Conservation (phyloP, 106 monocot species). For the Iris macrosiphon region DNA sequence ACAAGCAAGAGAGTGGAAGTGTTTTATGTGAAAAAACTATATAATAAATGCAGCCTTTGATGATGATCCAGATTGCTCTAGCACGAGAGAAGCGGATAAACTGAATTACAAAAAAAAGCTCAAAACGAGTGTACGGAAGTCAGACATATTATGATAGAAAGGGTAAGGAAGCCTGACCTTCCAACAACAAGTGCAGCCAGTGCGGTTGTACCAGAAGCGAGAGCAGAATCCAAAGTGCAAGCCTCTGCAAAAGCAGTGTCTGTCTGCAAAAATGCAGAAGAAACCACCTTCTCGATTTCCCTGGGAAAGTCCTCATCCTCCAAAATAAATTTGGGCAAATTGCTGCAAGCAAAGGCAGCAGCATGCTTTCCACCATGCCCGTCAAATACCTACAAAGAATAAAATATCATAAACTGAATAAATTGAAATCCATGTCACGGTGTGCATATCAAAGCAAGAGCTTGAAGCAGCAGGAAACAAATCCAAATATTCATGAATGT, state of each 20-base stretch:
- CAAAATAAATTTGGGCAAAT: constrained; percentile 56
- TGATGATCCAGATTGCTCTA: too few species aligned
- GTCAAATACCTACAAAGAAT: constrained; percentile 67
- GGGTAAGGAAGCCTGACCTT: constrained; percentile 42
- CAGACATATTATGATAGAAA: background rate
- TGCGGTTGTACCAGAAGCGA: constrained; percentile 86
- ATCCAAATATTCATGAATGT: too few species aligned
- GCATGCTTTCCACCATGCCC: constrained; percentile 95
- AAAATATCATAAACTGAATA: background rate
- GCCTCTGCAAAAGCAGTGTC: constrained; percentile 83
- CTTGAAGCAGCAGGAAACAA: background rate
- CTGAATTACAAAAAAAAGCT: too few species aligned
- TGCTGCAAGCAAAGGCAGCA: constrained; percentile 73
- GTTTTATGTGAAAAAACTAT: too few species aligned
- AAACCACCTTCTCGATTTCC: constrained; percentile 60
- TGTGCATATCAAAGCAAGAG: background rate
- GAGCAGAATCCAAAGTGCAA: constrained; percentile 60
- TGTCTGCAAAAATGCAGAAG: constrained; percentile 78
- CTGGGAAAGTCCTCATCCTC: constrained; percentile 60
- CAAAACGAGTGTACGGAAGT: too few species aligned
- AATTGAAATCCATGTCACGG: background rate
- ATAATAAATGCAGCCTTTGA: too few species aligned
- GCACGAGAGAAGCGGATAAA: too few species aligned
- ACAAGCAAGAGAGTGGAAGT: too few species aligned
- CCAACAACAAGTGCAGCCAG: constrained; percentile 70